phyloP scores from a whole-genome alignment of 306 rosid species.

The Phaseolus lunatus region DNA sequence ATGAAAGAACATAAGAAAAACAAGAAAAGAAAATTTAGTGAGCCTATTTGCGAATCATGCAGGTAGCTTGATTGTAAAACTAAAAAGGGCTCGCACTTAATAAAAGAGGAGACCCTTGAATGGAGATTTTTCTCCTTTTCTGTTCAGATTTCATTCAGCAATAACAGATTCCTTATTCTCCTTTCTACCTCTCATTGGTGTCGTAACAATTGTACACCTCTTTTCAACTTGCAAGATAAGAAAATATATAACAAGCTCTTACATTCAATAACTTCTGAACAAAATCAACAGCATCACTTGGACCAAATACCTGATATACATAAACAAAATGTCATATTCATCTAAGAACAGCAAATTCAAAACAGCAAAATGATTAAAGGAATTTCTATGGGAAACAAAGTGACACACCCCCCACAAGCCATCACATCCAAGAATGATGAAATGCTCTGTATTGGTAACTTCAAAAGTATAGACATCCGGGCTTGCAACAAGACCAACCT shows the following conservation, averaged over 20 bases:
- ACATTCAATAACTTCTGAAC: slow-evolving; percentile 81
- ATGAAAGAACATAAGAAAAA: not conserved
- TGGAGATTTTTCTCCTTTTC: slow-evolving; percentile 1
- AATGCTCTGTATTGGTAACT: slow-evolving; percentile 76
- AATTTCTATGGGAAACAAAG: slow-evolving; percentile 8
- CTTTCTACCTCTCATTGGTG: not conserved
- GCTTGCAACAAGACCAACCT: slow-evolving; percentile 85
- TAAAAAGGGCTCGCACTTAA: not conserved
- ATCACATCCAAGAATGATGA: slow-evolving; percentile 94
- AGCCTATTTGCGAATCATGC: not conserved
- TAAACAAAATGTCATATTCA: slow-evolving; percentile 29
- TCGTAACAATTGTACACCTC: slow-evolving; percentile 15
- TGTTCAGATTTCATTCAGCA: slow-evolving; percentile 1
- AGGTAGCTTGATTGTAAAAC: not conserved
- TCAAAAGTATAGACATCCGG: slow-evolving; percentile 88
- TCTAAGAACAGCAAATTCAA: slow-evolving; percentile 29
- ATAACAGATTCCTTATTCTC: not conserved
- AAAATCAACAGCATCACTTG: slow-evolving; percentile 90
- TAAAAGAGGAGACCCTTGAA: not conserved
- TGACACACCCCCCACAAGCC: slow-evolving; percentile 92
- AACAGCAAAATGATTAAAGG: slow-evolving; percentile 35
- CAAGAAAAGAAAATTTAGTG: not conserved
- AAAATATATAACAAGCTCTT: slow-evolving; percentile 42
- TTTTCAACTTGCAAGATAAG: slow-evolving; percentile 30
- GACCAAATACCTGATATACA: slow-evolving; percentile 90